Evolutionary conservation across 2,329 filamentous ascomycete genomes (phyloP).

Genomic region (Orbilia quercus): DNA sequence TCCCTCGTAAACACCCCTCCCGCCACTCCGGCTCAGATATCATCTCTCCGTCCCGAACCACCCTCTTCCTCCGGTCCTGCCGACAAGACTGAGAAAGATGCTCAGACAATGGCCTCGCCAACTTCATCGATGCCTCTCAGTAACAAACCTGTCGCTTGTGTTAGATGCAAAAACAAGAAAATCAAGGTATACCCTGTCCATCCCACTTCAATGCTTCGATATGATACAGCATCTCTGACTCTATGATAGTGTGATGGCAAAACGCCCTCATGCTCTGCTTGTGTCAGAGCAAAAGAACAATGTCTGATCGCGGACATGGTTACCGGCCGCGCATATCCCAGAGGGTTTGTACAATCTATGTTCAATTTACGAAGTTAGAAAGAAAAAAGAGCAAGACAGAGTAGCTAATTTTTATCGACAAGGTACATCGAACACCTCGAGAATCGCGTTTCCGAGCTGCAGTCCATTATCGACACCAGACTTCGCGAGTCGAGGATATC

Average conservation of each 20-base stretch:
- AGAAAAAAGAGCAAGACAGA: not conserved
- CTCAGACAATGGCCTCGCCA: not conserved
- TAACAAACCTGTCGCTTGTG: constrained; percentile 42
- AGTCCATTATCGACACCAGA: constrained; percentile 47
- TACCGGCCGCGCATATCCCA: constrained; percentile 22
- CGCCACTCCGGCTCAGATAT: constrained; percentile 26
- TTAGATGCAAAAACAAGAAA: constrained; percentile 48
- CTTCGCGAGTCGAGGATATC: constrained; percentile 16
- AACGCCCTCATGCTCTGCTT: constrained; percentile 43
- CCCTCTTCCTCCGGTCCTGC: not conserved
- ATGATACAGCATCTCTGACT: not conserved
- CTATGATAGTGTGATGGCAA: constrained; percentile 40
- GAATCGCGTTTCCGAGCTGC: constrained; percentile 43
- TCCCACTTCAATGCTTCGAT: not conserved
- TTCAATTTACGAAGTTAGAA: not conserved
- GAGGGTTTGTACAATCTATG: constrained; percentile 21
- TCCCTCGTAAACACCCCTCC: constrained; percentile 42
- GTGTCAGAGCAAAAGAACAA: constrained; percentile 15
- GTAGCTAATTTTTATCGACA: not conserved
- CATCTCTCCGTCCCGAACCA: constrained; percentile 5
- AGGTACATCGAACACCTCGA: constrained; percentile 45
- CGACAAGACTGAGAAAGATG: not conserved
- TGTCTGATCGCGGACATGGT: constrained; percentile 48
- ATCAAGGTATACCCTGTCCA: constrained; percentile 40
- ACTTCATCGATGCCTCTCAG: not conserved